phyloP scores from a whole-genome alignment of 1,139 yeast species.

The Hyphopichia wangnamkhiaoensis region DNA sequence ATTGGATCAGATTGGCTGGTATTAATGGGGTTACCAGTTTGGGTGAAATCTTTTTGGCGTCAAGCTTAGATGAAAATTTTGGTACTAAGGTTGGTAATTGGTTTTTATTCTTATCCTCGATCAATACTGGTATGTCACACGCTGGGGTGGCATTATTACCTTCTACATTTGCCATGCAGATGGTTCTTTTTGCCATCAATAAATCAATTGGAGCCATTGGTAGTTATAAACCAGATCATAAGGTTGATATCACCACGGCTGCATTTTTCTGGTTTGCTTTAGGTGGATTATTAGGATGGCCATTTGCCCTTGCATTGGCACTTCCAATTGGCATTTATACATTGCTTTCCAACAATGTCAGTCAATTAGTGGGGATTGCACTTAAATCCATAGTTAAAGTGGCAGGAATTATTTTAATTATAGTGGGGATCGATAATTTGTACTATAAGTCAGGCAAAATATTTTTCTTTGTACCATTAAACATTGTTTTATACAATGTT shows the following conservation, averaged over 20 bases:
- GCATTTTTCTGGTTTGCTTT: slow-evolving; percentile 55
- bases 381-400: slow-evolving; percentile 18
- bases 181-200: slow-evolving; percentile 57
- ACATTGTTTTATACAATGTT: slow-evolving; percentile 83
- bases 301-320: slow-evolving; percentile 71
- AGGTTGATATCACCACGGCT: slow-evolving; percentile 13
- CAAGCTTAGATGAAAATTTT: slow-evolving; percentile 41
- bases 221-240: slow-evolving; percentile 1
- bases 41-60: slow-evolving; percentile 54
- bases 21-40: slow-evolving; percentile 55
- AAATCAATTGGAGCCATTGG: slow-evolving; percentile 17
- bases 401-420: slow-evolving; percentile 31
- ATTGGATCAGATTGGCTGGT: slow-evolving; percentile 50
- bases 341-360: slow-evolving; percentile 9
- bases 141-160: slow-evolving; percentile 86
- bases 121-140: slow-evolving; percentile 73
- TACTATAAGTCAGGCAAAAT: slow-evolving; percentile 50
- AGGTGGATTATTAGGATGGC: slow-evolving; percentile 91
- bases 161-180: slow-evolving; percentile 80
- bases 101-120: slow-evolving; percentile 53
- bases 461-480: slow-evolving; percentile 72
- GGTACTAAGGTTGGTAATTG: slow-evolving; percentile 48
- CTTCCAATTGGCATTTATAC: slow-evolving; percentile 55
- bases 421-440: slow-evolving; percentile 56
- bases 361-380: slow-evolving; percentile 15